Evolutionary conservation across 2,329 filamentous ascomycete genomes (phyloP).

Genomic region (Whalleya microplaca): DNA sequence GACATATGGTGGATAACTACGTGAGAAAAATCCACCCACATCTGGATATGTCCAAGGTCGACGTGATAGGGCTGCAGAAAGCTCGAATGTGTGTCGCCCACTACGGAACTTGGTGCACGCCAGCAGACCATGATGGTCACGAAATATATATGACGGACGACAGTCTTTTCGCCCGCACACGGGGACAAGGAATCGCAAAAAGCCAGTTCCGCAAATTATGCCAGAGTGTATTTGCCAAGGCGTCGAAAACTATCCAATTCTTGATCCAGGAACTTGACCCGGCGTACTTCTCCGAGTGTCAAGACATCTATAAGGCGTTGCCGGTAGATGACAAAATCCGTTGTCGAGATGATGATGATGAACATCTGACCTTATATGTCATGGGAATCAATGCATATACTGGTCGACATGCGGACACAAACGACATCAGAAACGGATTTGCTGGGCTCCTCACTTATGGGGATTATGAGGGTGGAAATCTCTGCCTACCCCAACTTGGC

Average conservation of each 20-base stretch:
- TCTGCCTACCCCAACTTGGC: constrained; percentile 22
- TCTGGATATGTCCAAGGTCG: constrained; percentile 20
- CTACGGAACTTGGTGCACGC: constrained; percentile 22
- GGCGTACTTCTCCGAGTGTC: background rate
- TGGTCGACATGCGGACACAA: constrained; percentile 12
- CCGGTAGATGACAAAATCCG: background rate
- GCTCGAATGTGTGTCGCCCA: constrained; percentile 23
- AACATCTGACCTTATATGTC: constrained; percentile 18
- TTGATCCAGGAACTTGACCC: constrained; percentile 12
- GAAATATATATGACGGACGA: constrained; percentile 1
- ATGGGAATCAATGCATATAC: constrained; percentile 18
- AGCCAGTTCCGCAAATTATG: constrained; percentile 4
- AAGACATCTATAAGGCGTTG: constrained; percentile 2
- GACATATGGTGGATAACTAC: constrained; percentile 22
- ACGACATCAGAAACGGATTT: constrained; percentile 13
- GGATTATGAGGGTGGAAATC: constrained; percentile 13
- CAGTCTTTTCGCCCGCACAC: background rate
- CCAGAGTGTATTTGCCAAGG: constrained; percentile 6
- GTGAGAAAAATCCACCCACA: constrained; percentile 21
- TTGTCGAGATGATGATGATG: background rate
- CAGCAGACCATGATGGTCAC: constrained; percentile 7
- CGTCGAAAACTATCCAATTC: constrained; percentile 9
- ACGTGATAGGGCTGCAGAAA: constrained; percentile 13
- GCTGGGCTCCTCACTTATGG: constrained; percentile 14
- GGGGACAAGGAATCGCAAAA: background rate